A percentile compares a stretch with the other conserved stretches of the same genome.
phyloP scores from a whole-genome alignment of 2,329 filamentous ascomycete genomes.

The Epichloe typhina region DNA sequence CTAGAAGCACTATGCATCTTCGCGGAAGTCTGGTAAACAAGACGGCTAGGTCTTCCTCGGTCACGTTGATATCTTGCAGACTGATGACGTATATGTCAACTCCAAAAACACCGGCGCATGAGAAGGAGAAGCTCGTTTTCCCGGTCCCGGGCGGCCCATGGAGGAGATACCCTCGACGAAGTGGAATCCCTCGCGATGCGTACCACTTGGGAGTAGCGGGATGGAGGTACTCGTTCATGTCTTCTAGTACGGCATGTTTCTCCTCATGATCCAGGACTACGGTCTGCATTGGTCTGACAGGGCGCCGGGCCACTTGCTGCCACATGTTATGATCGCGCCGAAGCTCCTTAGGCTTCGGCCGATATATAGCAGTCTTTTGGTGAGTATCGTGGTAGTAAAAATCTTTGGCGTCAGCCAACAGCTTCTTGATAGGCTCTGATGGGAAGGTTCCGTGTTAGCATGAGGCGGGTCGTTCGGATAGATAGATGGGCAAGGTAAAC shows the following conservation, averaged over 20 bases:
- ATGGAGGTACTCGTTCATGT: slow-evolving; percentile 69
- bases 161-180: slow-evolving; percentile 66
- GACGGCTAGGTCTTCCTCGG: slow-evolving; percentile 44
- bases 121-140: slow-evolving; percentile 56
- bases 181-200: slow-evolving; percentile 59
- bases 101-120: slow-evolving; percentile 51
- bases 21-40: slow-evolving; percentile 49
- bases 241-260: slow-evolving; percentile 52
- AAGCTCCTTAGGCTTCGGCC: slow-evolving; percentile 32
- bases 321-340: slow-evolving; percentile 36
- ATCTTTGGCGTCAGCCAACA: slow-evolving; percentile 40
- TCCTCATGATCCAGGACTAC: slow-evolving; percentile 58
- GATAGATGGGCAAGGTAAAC: too few relatives aligned
- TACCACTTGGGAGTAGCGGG: slow-evolving; percentile 61
- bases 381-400: slow-evolving; percentile 38
- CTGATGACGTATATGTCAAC: slow-evolving; percentile 53
- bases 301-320: slow-evolving; percentile 46
- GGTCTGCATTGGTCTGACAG: slow-evolving; percentile 58
- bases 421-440: slow-evolving; percentile 38
- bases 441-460: neutral
- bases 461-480: neutral
- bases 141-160: slow-evolving; percentile 64
- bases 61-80: slow-evolving; percentile 42
- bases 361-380: slow-evolving; percentile 45
- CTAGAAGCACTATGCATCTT: slow-evolving; percentile 51